Percentiles rank a stretch among this genome's conserved stretches.
These are phyloP conservation scores for Harringtonia lauricola DNA, from an alignment of 2,329 filamentous ascomycete genomes.

Conservation along the genomic window DNA sequence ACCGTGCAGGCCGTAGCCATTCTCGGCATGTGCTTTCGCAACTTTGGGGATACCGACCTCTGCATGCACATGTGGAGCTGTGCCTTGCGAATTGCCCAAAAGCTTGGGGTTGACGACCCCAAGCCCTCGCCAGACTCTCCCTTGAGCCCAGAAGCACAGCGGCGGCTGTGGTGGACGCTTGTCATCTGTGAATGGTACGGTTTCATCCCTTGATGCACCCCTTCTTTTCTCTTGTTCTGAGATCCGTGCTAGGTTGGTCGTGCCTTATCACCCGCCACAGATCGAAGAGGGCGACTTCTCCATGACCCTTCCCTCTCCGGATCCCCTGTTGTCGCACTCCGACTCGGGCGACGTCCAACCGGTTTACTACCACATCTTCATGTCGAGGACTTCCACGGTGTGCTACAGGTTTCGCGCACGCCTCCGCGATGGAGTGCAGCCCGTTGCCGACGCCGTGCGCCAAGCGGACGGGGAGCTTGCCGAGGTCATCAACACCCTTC, in stretches of 20 bases:
- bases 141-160: not conserved
- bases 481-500: conserved; percentile 1
- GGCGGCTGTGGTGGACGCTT: conserved; percentile 1
- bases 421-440: not conserved
- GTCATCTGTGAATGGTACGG: conserved; percentile 3
- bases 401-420: not conserved
- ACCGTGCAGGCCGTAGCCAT: conserved; percentile 1
- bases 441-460: not conserved
- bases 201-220: too few species aligned
- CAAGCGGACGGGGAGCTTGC: not conserved
- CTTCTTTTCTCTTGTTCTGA: too few species aligned
- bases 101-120: not conserved
- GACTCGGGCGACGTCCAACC: not conserved
- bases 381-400: not conserved
- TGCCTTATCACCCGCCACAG: not conserved
- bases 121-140: not conserved
- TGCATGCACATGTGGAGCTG: not conserved
- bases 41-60: not conserved
- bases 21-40: conserved; percentile 1
- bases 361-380: not conserved
- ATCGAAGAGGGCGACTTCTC: not conserved
- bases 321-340: not conserved
- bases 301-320: not conserved
- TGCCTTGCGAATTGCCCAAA: not conserved
- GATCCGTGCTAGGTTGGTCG: not conserved